phyloP scores from a whole-genome alignment of 495 filamentous ascomycete species.

The Penicillium cataractarum region DNA sequence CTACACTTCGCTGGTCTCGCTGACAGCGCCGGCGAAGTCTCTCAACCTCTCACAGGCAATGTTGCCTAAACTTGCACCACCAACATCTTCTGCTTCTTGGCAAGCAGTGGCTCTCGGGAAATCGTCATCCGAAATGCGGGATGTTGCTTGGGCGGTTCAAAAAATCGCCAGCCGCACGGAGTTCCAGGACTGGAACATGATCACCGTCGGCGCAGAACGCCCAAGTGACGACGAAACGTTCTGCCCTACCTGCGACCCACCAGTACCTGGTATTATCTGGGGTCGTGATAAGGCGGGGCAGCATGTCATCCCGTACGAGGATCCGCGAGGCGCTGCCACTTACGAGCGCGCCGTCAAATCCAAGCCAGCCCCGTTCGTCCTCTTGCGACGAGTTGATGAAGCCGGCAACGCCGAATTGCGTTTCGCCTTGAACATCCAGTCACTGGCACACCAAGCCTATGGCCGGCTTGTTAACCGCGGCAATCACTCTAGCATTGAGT shows the following conservation, averaged over 20 bases:
- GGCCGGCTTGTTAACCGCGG: constrained; percentile 34
- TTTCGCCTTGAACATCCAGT: constrained; percentile 58
- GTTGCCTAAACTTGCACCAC: background rate
- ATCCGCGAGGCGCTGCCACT: constrained; percentile 44
- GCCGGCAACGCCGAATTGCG: constrained; percentile 35
- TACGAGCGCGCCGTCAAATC: constrained; percentile 54
- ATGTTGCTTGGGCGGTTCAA: constrained; percentile 38
- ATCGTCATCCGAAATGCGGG: constrained; percentile 26
- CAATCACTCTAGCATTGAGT: constrained; percentile 14
- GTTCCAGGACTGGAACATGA: constrained; percentile 32
- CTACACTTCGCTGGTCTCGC: constrained; percentile 33
- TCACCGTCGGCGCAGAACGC: constrained; percentile 3
- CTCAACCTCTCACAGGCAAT: constrained; percentile 17
- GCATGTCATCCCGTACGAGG: constrained; percentile 46
- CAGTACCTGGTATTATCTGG: constrained; percentile 47
- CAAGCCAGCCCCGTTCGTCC: constrained; percentile 51
- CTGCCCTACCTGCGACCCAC: constrained; percentile 49
- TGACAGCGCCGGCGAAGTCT: constrained; percentile 16
- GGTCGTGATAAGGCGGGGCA: constrained; percentile 20
- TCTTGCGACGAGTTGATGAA: constrained; percentile 41
- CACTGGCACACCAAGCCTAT: constrained; percentile 59
- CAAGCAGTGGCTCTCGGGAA: constrained; percentile 26
- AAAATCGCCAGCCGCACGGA: constrained; percentile 23
- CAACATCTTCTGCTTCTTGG: constrained; percentile 18
- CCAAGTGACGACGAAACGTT: background rate